These are phyloP conservation scores for Naganishia antarctica DNA, from an alignment of 768 basidiomycete genomes.

Conservation along the genomic window DNA sequence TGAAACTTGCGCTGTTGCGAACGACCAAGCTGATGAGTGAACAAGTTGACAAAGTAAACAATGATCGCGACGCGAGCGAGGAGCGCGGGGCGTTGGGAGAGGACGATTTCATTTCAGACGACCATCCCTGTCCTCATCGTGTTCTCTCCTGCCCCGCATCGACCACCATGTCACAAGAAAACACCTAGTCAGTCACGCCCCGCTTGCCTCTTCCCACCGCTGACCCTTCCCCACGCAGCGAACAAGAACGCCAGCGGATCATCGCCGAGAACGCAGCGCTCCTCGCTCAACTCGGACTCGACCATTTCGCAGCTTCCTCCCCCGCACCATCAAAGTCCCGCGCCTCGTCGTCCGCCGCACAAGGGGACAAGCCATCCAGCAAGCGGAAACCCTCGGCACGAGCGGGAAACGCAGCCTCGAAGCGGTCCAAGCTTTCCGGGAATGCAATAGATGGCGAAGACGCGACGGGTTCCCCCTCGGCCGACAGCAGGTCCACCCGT, in stretches of 20 bases:
- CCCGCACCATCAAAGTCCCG: neutral
- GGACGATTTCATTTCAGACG: neutral
- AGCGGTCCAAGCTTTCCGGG: conserved; percentile 9
- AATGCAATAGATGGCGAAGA: neutral
- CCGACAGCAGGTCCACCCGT: neutral
- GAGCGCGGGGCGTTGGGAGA: neutral
- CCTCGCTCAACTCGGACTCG: conserved; percentile 44
- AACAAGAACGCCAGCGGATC: conserved; percentile 45
- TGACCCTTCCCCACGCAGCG: conserved; percentile 15
- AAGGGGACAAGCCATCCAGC: neutral
- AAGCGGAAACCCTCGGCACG: conserved; percentile 1
- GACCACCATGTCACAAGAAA: conserved; percentile 1
- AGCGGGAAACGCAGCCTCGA: neutral
- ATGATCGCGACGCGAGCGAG: neutral
- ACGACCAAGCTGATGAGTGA: no score
- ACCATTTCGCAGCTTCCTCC: conserved; percentile 27
- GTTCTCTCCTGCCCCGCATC: neutral
- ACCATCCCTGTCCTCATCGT: no score
- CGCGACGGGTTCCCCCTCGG: neutral
- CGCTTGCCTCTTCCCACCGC: neutral
- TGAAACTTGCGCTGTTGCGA: no score
- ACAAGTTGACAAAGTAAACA: no score
- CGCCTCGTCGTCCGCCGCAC: neutral
- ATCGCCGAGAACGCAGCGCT: conserved; percentile 45
- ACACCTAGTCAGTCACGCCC: conserved; percentile 12